phyloP scores from a whole-genome alignment of 2,329 filamentous ascomycete genomes.

The Aspergillus tamarii region DNA sequence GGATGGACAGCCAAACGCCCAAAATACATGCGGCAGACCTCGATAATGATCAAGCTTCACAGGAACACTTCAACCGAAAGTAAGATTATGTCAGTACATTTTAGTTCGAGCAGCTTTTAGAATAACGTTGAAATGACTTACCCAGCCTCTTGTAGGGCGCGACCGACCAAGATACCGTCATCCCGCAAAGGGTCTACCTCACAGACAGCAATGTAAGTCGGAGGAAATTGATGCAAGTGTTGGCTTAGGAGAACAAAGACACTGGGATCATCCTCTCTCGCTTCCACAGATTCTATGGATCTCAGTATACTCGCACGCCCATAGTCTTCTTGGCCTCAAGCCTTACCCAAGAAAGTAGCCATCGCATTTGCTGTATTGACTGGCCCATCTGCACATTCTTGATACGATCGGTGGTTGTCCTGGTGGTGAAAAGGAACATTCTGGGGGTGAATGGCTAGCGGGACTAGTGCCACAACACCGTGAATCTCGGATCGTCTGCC shows the following conservation, averaged over 20 bases:
- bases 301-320: too few species aligned
- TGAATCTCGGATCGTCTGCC: neutral
- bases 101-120: too few species aligned
- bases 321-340: too few species aligned
- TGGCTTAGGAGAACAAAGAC: neutral
- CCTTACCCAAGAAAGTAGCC: neutral
- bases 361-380: neutral
- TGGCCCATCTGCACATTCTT: neutral
- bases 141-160: neutral
- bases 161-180: neutral
- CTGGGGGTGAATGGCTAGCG: neutral
- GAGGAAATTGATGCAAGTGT: neutral
- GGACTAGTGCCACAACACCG: neutral
- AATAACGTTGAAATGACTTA: neutral
- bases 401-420: neutral
- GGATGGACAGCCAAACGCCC: neutral
- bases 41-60: neutral
- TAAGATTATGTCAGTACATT: too few species aligned
- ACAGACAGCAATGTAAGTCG: neutral
- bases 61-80: neutral
- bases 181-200: neutral
- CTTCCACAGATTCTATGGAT: neutral
- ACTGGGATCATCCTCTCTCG: neutral
- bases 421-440: neutral
- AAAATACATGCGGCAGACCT: neutral